Conservation (phyloP, 2,329 filamentous ascomycete genomes). For the Colletotrichum tropicale region DNA sequence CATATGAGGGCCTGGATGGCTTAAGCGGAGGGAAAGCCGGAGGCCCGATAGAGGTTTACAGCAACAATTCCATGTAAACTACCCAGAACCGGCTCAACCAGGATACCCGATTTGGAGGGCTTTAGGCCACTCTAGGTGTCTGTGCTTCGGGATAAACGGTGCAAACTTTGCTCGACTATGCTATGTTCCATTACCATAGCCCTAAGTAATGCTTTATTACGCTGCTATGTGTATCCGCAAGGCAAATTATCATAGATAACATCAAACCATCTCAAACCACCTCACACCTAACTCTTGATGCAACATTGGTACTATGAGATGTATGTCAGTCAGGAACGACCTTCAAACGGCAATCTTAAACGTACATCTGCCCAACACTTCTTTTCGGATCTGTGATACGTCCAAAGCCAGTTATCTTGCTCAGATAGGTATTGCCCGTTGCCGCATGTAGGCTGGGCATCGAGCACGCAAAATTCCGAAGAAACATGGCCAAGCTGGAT, state of each 20-base stretch:
- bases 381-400: background rate
- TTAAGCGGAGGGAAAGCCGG: no score
- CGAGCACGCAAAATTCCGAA: accelerated
- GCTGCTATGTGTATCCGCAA: background rate
- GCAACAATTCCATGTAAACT: background rate
- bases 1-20: no score
- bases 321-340: accelerated
- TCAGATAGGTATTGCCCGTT: background rate
- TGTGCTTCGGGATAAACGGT: background rate
- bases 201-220: background rate
- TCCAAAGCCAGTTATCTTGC: background rate
- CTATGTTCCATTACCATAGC: background rate
- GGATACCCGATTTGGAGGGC: background rate
- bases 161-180: background rate
- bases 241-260: no score
- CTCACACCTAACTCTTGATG: background rate
- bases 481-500: background rate
- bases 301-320: background rate
- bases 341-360: background rate
- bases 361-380: background rate
- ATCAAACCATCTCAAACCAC: background rate
- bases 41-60: no score
- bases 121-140: background rate
- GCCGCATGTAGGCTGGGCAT: background rate
- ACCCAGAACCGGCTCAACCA: background rate